A percentile compares a stretch with the other conserved stretches of the same genome.
These are phyloP conservation scores for Canariomyces notabilis DNA, from an alignment of 2,329 filamentous ascomycete genomes.

Conservation along the genomic window DNA sequence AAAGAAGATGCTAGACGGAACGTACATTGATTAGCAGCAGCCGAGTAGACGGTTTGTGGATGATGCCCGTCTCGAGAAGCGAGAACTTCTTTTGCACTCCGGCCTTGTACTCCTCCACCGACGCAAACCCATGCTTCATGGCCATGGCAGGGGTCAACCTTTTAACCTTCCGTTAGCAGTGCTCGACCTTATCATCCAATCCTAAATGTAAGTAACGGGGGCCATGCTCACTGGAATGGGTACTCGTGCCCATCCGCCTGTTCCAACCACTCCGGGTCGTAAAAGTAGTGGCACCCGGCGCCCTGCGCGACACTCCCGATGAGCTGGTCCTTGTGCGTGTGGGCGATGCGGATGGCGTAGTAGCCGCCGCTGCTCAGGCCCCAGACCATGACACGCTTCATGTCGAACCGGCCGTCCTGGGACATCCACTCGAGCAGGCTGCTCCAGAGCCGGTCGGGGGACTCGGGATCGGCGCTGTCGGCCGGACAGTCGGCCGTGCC, in stretches of 20 bases:
- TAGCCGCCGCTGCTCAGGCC: conserved; percentile 63
- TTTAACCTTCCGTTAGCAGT: conserved; percentile 9
- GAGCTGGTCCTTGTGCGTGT: conserved; percentile 55
- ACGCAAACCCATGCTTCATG: conserved; percentile 57
- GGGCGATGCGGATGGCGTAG: conserved; percentile 62
- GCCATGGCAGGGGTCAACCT: conserved; percentile 52
- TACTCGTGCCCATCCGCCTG: conserved; percentile 63
- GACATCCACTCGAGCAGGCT: conserved; percentile 58
- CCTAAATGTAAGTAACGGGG: background rate
- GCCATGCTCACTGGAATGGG: conserved; percentile 46
- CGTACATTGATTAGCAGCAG: conserved; percentile 57
- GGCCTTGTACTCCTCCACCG: conserved; percentile 50
- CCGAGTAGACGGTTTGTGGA: conserved; percentile 51
- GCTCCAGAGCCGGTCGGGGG: conserved; percentile 57
- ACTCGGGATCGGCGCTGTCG: conserved; percentile 53
- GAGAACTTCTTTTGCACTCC: conserved; percentile 58
- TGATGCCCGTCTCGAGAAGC: conserved; percentile 53
- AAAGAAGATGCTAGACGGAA: too few relatives aligned
- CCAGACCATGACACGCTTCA: conserved; percentile 55
- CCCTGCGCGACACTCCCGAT: conserved; percentile 57
- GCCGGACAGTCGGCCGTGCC: conserved; percentile 65
- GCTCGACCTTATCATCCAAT: background rate
- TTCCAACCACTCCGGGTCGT: conserved; percentile 54
- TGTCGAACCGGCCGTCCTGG: conserved; percentile 48
- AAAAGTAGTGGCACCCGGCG: conserved; percentile 58